Base-by-base conservation (phyloP, 1,284 basidiomycete genomes). In the Somion occarium region DNA sequence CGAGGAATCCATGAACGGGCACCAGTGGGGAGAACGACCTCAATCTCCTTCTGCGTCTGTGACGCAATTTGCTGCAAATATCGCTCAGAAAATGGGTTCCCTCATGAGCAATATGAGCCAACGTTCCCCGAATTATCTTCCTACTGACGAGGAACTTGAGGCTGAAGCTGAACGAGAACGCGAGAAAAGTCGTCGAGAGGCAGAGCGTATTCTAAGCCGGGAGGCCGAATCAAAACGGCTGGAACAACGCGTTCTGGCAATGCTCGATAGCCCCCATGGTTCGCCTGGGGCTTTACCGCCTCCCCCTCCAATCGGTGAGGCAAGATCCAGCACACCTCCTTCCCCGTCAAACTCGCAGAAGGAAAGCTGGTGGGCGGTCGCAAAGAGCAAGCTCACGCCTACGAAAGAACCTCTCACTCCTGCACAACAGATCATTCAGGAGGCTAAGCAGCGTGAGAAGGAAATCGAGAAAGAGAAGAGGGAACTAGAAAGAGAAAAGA, bases 331-430 rank as follows among this genome's bases (percentile, higher is more conserved):
- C 3, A 77, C 79, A 41, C 74, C 82, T 0, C 77, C 84, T 1
- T 83, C 85, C 1, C 81, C 84, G 1, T 74, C 80, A 2, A 65
- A 73, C 3, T 83, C 83, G 1, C 76, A 82, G 59, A 85, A 85
- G 64, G 64, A 64, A 1, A 60, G 61, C 37, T 88, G 88, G 85
- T 89, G 88, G 84, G 64, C 76, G 5, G 69, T 78, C 2, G 79
- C 88, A 2, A 89, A 85, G 71, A 79, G 78, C 57, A 80, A 71
- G 57, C 74, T 91, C n/a, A 89, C 87, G 0, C 85, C 88, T 3
- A 83, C 84, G 12, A 91, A 89, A 59, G 85, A 88, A 19, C 68
- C 75, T 9, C 75, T 89, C 18, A 91, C 88, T 0, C 88, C 89
- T 3, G 88, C 88, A 0, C 88, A 91, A 61, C 85, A 88, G 59